Evolutionary conservation across 1,284 basidiomycete species (phyloP), one percentile per base, ranked within the genome.

Genomic region (Volvariella volvacea): DNA sequence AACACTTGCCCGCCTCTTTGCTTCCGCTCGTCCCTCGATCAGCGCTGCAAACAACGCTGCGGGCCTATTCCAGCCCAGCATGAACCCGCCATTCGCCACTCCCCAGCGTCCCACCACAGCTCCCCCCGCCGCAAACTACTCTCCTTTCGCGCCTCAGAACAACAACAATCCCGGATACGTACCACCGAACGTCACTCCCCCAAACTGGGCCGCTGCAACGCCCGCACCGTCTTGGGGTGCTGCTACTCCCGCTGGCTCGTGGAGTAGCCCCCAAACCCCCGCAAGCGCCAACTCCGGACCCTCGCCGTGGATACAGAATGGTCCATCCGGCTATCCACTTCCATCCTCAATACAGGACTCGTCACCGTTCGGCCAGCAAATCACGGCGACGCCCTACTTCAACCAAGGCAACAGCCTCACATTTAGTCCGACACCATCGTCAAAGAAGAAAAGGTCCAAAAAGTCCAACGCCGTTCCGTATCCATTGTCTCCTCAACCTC

Each of bases 221-320:
- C 42, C 39, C 10, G 40, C 47, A 14, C 39, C 47, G 4, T 48
- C 47, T 4, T 48, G 32, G 19, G 47, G 47, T 22, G 44, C 44
- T 17, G 2, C 19, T 36, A 42, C 47, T 10, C 44, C 43, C 30
- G 16, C 43, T 16, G 36, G 22, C 25, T 14, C 36, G 39, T 42
- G 39, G 6, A 40, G 44, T 16, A 38, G 41, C 10, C 20, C 22
- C 16, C 31, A 33, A 10, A 17, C 47, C 4, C 31, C 44, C 8
- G 20, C 17, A 19, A 31, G n/a, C 15, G 31, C 4, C 19, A 15
- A 6, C 19, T 19, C 25, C 12, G 28, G 4, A 15, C 22, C 33
- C 17, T 15, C 34, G 9, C 34, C 19, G n/a, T 20, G 15, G 15
- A 37, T 37, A 16, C 34, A 37, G n/a, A 20, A 15, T n/a, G n/a